phyloP scores from a whole-genome alignment of 106 monocot species.

The Iris macrosiphon region DNA sequence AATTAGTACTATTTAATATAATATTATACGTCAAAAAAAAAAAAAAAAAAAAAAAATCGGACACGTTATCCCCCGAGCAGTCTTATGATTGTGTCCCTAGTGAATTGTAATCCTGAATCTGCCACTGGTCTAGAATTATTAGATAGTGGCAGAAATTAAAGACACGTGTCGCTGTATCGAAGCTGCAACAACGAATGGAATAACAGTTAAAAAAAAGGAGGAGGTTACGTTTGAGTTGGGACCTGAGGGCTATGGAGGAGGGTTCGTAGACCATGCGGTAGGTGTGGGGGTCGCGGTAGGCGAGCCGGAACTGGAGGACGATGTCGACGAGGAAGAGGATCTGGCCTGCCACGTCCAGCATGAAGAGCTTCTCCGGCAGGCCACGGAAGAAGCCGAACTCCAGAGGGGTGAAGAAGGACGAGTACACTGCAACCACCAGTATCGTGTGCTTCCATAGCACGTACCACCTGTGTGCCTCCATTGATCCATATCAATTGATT shows the following conservation, averaged over 20 bases:
- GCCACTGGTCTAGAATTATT: too few species aligned
- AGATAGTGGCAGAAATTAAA: too few species aligned
- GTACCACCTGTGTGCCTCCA: constrained; percentile 65
- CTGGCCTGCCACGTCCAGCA: constrained; percentile 74
- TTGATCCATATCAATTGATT: not conserved
- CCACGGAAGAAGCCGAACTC: constrained; percentile 98
- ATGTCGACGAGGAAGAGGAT: constrained; percentile 71
- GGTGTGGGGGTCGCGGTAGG: constrained; percentile 66
- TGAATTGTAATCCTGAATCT: too few species aligned
- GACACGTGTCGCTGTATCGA: not conserved
- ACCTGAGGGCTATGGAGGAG: constrained; percentile 67
- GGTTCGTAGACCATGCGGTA: constrained; percentile 62
- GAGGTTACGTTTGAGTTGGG: not conserved
- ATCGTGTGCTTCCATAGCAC: constrained; percentile 62
- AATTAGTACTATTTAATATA: too few species aligned
- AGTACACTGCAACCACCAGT: constrained; percentile 74
- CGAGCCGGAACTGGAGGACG: constrained; percentile 47
- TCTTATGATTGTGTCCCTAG: too few species aligned
- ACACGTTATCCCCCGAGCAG: too few species aligned
- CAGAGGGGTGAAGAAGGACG: constrained; percentile 89
- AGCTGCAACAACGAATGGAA: not conserved
- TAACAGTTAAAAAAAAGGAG: too few species aligned
- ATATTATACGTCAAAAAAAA: too few species aligned
- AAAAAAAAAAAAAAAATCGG: too few species aligned
- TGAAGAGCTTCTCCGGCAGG: constrained; percentile 57